Evolutionary conservation across 2,329 filamentous ascomycete genomes (phyloP).

Genomic region (Aspergillus pseudoviridinutans): DNA sequence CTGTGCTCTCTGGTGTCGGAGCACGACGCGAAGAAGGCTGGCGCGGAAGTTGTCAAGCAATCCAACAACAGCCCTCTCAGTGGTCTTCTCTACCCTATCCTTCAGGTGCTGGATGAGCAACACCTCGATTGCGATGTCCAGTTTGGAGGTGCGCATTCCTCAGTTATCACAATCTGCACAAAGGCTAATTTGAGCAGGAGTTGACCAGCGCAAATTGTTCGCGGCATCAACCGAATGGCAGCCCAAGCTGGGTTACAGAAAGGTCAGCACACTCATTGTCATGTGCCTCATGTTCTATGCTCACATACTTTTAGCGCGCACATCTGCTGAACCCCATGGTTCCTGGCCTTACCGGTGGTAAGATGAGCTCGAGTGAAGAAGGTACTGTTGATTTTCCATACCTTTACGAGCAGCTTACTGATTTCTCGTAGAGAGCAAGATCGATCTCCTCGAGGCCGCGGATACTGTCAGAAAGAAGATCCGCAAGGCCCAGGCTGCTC

Average conservation of each 20-base stretch:
- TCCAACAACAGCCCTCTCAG: conserved; percentile 69
- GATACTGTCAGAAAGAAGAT: conserved; percentile 78
- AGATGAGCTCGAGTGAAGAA: conserved; percentile 75
- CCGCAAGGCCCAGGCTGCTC: conserved; percentile 75
- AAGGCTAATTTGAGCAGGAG: conserved; percentile 47
- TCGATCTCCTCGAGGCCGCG: conserved; percentile 80
- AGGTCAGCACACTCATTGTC: conserved; percentile 35
- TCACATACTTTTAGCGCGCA: conserved; percentile 47
- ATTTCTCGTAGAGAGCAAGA: conserved; percentile 48
- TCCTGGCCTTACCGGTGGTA: conserved; percentile 73
- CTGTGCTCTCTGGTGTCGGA: conserved; percentile 57
- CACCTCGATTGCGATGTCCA: conserved; percentile 84
- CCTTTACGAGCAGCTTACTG: not conserved
- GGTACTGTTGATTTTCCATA: conserved; percentile 15
- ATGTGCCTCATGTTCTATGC: not conserved
- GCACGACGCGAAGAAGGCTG: conserved; percentile 83
- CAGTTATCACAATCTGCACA: not conserved
- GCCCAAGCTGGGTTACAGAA: conserved; percentile 78
- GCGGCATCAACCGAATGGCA: conserved; percentile 72
- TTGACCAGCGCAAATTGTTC: conserved; percentile 30
- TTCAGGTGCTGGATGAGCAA: conserved; percentile 89
- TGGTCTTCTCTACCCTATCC: conserved; percentile 75
- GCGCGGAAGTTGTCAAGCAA: conserved; percentile 93
- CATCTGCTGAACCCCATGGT: conserved; percentile 86
- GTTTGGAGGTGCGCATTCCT: conserved; percentile 64